phyloP scores from a whole-genome alignment of 768 basidiomycete genomes.

The Lentinus tigrinus region DNA sequence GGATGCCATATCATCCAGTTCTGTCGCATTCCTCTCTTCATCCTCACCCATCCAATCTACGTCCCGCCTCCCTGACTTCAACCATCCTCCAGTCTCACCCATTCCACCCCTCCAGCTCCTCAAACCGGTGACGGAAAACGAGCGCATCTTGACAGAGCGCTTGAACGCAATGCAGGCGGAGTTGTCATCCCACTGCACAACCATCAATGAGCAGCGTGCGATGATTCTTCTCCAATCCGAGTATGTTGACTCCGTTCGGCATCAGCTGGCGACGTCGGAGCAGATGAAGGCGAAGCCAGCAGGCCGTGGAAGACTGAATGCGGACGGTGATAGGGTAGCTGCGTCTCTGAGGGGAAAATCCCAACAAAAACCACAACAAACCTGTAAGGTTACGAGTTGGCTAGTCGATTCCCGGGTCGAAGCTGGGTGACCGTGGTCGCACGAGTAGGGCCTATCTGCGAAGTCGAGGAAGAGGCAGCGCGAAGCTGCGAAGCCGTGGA shows the following conservation, averaged over 20 bases:
- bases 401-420: too few relatives aligned
- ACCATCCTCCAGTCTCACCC: not conserved
- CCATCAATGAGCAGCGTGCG: not conserved
- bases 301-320: not conserved
- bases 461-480: too few relatives aligned
- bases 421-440: too few relatives aligned
- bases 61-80: not conserved
- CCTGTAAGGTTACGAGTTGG: too few relatives aligned
- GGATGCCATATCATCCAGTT: not conserved
- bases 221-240: not conserved
- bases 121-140: not conserved
- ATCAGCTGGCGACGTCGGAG: not conserved
- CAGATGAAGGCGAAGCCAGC: not conserved
- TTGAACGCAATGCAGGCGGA: not conserved
- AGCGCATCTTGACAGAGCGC: not conserved
- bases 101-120: not conserved
- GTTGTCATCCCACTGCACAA: not conserved
- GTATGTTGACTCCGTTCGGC: not conserved
- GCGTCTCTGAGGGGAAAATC: too few relatives aligned
- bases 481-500: too few relatives aligned
- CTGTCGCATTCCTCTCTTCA: not conserved
- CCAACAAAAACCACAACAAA: too few relatives aligned
- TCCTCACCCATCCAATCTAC: not conserved
- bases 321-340: too few relatives aligned
- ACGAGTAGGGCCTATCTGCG: too few relatives aligned